Percentiles rank a stretch among this genome's conserved stretches.
These are phyloP conservation scores for Lentithecium fluviatile DNA, from an alignment of 495 filamentous ascomycete genomes.

Conservation along the genomic window DNA sequence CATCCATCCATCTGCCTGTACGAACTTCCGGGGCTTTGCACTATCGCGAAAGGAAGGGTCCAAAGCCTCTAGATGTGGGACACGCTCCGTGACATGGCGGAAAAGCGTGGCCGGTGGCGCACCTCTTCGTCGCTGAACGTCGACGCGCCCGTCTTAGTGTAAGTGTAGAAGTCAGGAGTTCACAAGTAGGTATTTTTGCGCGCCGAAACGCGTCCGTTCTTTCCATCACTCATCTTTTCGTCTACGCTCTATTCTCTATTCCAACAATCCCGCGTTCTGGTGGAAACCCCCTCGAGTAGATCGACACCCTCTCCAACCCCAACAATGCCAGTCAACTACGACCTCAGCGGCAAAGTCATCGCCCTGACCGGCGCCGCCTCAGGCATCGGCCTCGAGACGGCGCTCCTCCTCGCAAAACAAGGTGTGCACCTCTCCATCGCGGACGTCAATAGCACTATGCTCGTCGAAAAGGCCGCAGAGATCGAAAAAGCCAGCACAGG, in stretches of 20 bases:
- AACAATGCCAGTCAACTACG: slow-evolving; percentile 29
- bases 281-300: no score
- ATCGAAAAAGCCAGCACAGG: slow-evolving; percentile 25
- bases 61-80: no score
- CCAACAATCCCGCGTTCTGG: no score
- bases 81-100: no score
- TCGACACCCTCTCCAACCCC: not conserved
- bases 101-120: no score
- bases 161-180: no score
- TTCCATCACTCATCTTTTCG: no score
- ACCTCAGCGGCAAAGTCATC: slow-evolving; percentile 29
- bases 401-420: slow-evolving; percentile 15
- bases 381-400: slow-evolving; percentile 27
- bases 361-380: slow-evolving; percentile 33
- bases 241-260: not conserved
- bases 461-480: slow-evolving; percentile 16
- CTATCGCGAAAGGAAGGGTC: no score
- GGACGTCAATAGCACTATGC: slow-evolving; percentile 22
- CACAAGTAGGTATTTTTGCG: no score
- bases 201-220: no score
- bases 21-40: not conserved
- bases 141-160: no score
- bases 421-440: slow-evolving; percentile 31
- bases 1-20: slow-evolving; percentile 12
- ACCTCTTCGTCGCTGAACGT: no score